Conservation (phyloP, 345 rosid genomes). For the Streptanthus diversifolius region DNA sequence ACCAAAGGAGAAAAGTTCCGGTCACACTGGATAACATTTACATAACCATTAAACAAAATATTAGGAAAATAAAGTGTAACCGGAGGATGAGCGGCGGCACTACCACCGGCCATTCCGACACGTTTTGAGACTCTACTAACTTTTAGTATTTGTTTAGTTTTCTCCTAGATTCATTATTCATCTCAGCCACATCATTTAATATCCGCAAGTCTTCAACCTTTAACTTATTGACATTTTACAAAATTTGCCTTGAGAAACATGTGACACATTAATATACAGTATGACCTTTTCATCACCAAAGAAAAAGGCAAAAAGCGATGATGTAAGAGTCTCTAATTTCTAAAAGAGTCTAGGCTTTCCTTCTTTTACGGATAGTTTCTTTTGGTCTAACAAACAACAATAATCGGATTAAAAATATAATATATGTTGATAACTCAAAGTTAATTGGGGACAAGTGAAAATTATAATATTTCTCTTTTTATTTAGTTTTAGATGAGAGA, state of each 20-base stretch:
- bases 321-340: neutral
- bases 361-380: neutral
- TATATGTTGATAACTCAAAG: neutral
- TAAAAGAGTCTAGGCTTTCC: neutral
- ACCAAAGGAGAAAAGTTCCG: neutral
- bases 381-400: neutral
- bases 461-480: neutral
- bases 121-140: neutral
- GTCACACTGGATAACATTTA: neutral
- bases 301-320: neutral
- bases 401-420: neutral
- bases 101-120: constrained; percentile 23
- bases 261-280: constrained; percentile 1
- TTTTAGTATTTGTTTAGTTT: neutral
- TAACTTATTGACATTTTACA: neutral
- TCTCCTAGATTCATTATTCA: neutral
- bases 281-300: neutral
- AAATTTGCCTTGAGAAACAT: constrained; percentile 6
- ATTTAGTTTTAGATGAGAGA: neutral
- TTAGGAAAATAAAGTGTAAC: neutral
- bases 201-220: neutral
- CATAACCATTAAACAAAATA: neutral
- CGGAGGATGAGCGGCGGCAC: neutral
- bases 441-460: neutral
- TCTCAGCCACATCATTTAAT: neutral